Evolutionary conservation across 345 rosid species (phyloP), one percentile per base, ranked within the genome.

Genomic region (Linum tenue): DNA sequence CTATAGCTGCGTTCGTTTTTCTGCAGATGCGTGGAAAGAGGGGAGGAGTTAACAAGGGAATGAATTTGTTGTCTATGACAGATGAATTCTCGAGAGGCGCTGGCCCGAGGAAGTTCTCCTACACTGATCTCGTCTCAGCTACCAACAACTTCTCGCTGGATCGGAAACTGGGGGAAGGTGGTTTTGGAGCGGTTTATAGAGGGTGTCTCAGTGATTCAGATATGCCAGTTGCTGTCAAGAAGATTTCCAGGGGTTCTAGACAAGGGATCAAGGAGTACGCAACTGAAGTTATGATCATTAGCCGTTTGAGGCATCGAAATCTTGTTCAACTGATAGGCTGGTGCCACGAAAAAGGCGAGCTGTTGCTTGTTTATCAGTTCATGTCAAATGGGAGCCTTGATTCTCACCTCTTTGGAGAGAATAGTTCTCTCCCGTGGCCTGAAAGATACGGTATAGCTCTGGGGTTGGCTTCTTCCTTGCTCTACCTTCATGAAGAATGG

Each of bases 351-450:
- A 74, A 60, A 67, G 71, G 69, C 5, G 85, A 87, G 69, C 81
- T 87, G 67, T 64, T 87, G n/a, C 81, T 90, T 22, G 79, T 84
- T 0, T 87, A 85, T 2, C 94, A 89, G 75, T 81, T 85, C 77
- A 82, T 89, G 94, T 84, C 85, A 5, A 83, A 89, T 44, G 81
- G 91, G 4, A 87, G 86, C 69, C 86, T 85, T 1, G 85, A 87
- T 39, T 42, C 70, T 0, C 94, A 87, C 57, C 76, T 87, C 2
- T 89, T 82, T 5, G 79, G 81, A 39, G 65, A 64, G 14, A 81
- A 60, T 37, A 44, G 12, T 2, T 70, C 65, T 58, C 80, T 86
- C 2, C 1, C 70, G 15, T 87, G 94, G 91, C 40, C 66, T 17
- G 60, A 55, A 0, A 73, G 89, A 66, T 82, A 73, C 69, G 77